phyloP scores from a whole-genome alignment of 2,329 filamentous ascomycete genomes.

The Laburnicola sp. region DNA sequence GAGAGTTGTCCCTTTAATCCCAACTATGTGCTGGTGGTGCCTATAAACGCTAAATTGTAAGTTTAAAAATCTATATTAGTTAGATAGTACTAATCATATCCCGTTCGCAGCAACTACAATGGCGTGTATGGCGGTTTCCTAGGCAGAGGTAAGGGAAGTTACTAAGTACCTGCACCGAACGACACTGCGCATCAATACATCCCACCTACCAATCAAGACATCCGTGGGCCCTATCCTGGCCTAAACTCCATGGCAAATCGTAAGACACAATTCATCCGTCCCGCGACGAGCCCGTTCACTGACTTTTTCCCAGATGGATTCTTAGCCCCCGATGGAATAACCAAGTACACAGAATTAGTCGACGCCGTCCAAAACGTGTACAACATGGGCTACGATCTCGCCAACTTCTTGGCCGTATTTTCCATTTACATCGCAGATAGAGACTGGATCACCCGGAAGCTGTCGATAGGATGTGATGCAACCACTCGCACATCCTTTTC shows the following conservation, averaged over 20 bases:
- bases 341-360: constrained; percentile 50
- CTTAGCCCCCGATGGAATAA: constrained; percentile 49
- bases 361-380: constrained; percentile 53
- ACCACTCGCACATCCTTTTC: constrained; percentile 46
- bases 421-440: constrained; percentile 42
- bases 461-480: constrained; percentile 53
- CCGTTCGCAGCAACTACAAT: not conserved
- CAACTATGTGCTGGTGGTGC: too few relatives aligned
- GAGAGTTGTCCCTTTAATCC: too few relatives aligned
- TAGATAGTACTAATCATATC: too few relatives aligned
- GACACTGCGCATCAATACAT: constrained; percentile 44
- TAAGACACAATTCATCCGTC: constrained; percentile 8
- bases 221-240: constrained; percentile 48
- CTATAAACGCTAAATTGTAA: too few relatives aligned
- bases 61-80: too few relatives aligned
- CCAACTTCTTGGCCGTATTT: constrained; percentile 46
- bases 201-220: constrained; percentile 43
- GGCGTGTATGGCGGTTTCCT: constrained; percentile 26
- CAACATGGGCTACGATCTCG: constrained; percentile 50
- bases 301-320: constrained; percentile 30
- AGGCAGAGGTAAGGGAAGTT: constrained; percentile 46
- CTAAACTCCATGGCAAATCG: constrained; percentile 51
- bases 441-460: constrained; percentile 48
- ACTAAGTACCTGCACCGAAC: constrained; percentile 45
- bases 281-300: too few relatives aligned